Percentiles rank a stretch among this genome's conserved stretches.
Evolutionary conservation across 169 alveolate genomes (phyloP).

Genomic region (Plasmodium falciparum): DNA sequence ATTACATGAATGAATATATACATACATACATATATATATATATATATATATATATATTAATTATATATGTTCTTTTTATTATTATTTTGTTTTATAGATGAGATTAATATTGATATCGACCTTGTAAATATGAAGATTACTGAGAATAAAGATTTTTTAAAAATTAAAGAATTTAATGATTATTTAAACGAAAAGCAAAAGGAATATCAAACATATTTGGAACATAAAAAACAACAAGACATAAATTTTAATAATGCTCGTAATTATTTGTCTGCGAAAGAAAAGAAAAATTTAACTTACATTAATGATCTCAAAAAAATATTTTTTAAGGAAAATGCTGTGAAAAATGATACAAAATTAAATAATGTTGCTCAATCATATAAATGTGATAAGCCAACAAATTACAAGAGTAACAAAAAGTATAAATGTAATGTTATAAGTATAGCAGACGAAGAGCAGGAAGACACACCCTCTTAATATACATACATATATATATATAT

Average conservation of each 20-base stretch:
- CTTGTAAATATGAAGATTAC: constrained; percentile 38
- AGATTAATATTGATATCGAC: constrained; percentile 57
- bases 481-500: too few relatives aligned
- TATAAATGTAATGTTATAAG: constrained; percentile 36
- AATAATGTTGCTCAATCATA: not conserved
- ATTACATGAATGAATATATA: not conserved
- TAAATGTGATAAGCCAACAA: not conserved
- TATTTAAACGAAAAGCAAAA: constrained; percentile 50
- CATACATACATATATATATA: not conserved
- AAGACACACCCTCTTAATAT: not conserved
- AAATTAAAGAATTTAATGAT: constrained; percentile 60
- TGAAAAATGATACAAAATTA: not conserved
- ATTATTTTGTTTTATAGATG: constrained; percentile 12
- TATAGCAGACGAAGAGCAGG: constrained; percentile 24
- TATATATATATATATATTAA: not conserved
- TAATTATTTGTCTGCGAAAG: constrained; percentile 24
- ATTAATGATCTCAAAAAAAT: constrained; percentile 43
- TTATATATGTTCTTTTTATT: not conserved
- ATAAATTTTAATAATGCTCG: constrained; percentile 10
- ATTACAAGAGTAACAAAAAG: not conserved
- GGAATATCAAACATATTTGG: constrained; percentile 7
- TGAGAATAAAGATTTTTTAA: constrained; percentile 31
- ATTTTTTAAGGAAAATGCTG: constrained; percentile 16
- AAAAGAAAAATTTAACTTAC: constrained; percentile 33
- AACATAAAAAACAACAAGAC: constrained; percentile 4